A percentile compares a stretch with the other conserved stretches of the same genome.
phyloP scores from a whole-genome alignment of 257 asterid species.

The Fraxinus cuspidata region DNA sequence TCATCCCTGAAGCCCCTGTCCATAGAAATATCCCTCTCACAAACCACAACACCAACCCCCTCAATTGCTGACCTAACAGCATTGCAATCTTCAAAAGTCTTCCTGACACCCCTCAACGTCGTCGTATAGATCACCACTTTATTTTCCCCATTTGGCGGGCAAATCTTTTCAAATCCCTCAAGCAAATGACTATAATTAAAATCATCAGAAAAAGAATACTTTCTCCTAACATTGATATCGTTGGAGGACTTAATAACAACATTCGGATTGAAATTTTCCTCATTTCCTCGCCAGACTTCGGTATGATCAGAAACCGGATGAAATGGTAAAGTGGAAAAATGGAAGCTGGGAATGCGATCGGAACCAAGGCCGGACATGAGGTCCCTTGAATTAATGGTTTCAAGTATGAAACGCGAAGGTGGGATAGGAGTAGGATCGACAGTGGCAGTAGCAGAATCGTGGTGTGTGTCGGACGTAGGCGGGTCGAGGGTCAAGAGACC shows the following conservation, averaged over 20 bases:
- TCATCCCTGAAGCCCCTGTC: constrained; percentile 76
- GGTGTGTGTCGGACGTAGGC: not conserved
- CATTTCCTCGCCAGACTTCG: constrained; percentile 9
- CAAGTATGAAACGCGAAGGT: constrained; percentile 57
- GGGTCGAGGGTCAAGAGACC: constrained; percentile 23
- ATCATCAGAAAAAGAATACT: constrained; percentile 11
- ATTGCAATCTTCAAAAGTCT: constrained; percentile 82
- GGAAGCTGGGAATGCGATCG: constrained; percentile 56
- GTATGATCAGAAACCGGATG: not conserved
- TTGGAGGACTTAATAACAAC: not conserved
- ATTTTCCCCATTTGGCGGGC: constrained; percentile 77
- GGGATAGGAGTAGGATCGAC: constrained; percentile 27
- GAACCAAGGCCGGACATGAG: constrained; percentile 88
- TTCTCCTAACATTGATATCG: constrained; percentile 6
- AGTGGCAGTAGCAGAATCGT: constrained; percentile 5
- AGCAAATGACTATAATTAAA: constrained; percentile 18
- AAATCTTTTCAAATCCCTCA: constrained; percentile 46
- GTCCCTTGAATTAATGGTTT: constrained; percentile 85
- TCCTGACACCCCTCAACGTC: constrained; percentile 77
- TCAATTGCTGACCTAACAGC: constrained; percentile 68
- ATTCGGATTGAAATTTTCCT: constrained; percentile 38
- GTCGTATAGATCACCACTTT: constrained; percentile 78
- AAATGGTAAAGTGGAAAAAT: constrained; percentile 34
- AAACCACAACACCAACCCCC: constrained; percentile 50
- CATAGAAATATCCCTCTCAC: constrained; percentile 89